Base-by-base conservation (phyloP, 805 yeast genomes). In the Metschnikowia henanensis region DNA sequence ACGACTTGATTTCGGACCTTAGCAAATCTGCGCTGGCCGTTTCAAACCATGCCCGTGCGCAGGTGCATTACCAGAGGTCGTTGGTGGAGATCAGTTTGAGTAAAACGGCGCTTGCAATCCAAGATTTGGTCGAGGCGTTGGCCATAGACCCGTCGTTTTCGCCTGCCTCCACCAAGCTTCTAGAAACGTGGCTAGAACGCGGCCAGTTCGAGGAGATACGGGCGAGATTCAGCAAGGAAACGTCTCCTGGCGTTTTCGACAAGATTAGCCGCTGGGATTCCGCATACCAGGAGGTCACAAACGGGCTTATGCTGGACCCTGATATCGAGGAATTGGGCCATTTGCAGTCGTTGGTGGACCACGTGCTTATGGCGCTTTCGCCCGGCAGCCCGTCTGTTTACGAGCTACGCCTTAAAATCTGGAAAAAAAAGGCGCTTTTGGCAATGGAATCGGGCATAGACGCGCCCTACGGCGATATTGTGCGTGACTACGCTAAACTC, bases 41-140 rank as follows among this genome's bases (percentile, higher is more conserved):
- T 18, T 31, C 34, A 15, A 22, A 35, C 21, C 25, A 37, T 10
- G 34, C 41, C 10, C 30, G 41, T 16, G 56, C 80, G 0, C 77
- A 75, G 49, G 60, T 82, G 1, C 72, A 75, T 47, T 81, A 77
- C 57, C 83, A 80, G 56, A 73, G 76, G 43, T 90, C 88, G 0
- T 58, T 83, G 34, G 76, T 84, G 3, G 83, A 83, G 41, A 61
- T 81, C 41, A 73, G 81, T 12, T 56, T 81, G 49, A 79, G 79
- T 26, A 77, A 76, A 45, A 84, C 79, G 23, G 50, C 60, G 25
- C 66, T 68, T 30, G 84, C 91, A 0, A 65, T 80, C 6, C 59
- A 60, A 2, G 82, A 79, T 50, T 78, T 84, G 44, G 68, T 73
- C 45, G 57, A 52, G 12, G 77, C 84, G 19, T 57, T 79, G 35